A percentile compares a stretch with the other conserved stretches of the same genome.
Conservation (phyloP, 805 yeast genomes). For the Zygoascus ofunaensis region DNA sequence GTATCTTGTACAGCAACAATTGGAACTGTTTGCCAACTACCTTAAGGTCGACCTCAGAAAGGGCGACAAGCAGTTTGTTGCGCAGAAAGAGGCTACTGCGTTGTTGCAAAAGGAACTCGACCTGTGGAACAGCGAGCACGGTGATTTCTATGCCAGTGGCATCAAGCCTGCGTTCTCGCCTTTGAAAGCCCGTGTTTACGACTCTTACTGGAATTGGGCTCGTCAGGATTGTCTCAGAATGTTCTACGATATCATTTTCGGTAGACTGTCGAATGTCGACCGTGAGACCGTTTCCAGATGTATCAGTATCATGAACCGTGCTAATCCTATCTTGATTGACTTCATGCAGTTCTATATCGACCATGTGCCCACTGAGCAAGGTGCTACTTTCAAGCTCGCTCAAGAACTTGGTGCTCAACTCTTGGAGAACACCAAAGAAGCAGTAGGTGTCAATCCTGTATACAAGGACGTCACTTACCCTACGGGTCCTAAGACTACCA, state of each 20-base stretch:
- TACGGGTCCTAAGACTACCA: constrained; percentile 86
- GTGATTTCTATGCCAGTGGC: constrained; percentile 90
- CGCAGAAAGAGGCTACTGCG: constrained; percentile 76
- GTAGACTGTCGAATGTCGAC: constrained; percentile 81
- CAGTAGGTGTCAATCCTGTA: constrained; percentile 70
- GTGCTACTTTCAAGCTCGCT: constrained; percentile 88
- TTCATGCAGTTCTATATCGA: constrained; percentile 94
- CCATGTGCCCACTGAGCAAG: constrained; percentile 74
- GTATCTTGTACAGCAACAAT: constrained; percentile 63
- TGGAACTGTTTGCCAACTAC: constrained; percentile 91
- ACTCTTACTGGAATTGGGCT: constrained; percentile 99
- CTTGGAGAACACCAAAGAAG: constrained; percentile 91
- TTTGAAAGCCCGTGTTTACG: constrained; percentile 90
- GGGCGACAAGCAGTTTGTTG: constrained; percentile 77
- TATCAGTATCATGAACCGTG: constrained; percentile 94
- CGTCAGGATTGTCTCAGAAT: constrained; percentile 90
- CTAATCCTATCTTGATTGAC: constrained; percentile 85
- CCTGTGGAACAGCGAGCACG: constrained; percentile 82
- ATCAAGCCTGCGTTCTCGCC: constrained; percentile 83
- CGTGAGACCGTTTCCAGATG: constrained; percentile 95
- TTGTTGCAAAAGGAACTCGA: constrained; percentile 85
- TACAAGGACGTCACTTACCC: constrained; percentile 92
- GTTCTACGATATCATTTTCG: constrained; percentile 94
- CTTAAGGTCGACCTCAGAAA: constrained; percentile 83
- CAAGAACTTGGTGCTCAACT: constrained; percentile 85